Base-by-base conservation (phyloP, 2,329 filamentous ascomycete genomes). In the Fusarium abutilonis region DNA sequence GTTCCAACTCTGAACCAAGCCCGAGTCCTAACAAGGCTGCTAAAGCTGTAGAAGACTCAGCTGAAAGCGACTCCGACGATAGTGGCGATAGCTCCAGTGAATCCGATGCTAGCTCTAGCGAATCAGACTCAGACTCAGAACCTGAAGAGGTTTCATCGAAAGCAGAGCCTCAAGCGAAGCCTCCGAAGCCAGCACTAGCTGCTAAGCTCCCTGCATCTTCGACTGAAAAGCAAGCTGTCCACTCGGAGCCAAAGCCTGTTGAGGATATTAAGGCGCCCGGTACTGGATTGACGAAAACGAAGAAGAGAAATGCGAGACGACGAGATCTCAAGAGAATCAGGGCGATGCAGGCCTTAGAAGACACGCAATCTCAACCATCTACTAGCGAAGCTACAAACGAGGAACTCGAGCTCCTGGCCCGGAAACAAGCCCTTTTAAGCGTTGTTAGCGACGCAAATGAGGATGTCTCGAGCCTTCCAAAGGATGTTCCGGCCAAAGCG, bases 261-360 rank as follows among this genome's bases (percentile, higher is more conserved):
- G 28, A 65, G n/a, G 59, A 39, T 7, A 51, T 62, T 9, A 72
- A 74, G 2, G 59, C 71, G 4, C 76, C 78, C 6, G 74, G 73
- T 2, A 58, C 70, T 14, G 80, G 80, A 2, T 70, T 80, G 45
- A 71, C 73, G 0, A 75, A 67, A 31, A 86, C 84, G 0, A 80
- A 81, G 63, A 82, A 78, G 57, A 78, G 84, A 6, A 86, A 86
- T 59, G 78, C 78, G 9, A 77, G 84, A 26, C 77, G 83, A 39
- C 79, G 79, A 31, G 72, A 74, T 4, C 73, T 74, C 4, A 78
- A 78, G 52, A 61, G 59, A 3, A 10, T 66, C 13, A 64, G 38
- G 29, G 44, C 50, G 13, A 51, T 66, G 15, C 53, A 43, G 13
- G 44, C 48, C 3, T 26, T 60, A 6, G 52, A 60, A 4, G 49